These are phyloP conservation scores for Aureobasidium musti DNA, from an alignment of 2,329 filamentous ascomycete species.

Conservation along the genomic window DNA sequence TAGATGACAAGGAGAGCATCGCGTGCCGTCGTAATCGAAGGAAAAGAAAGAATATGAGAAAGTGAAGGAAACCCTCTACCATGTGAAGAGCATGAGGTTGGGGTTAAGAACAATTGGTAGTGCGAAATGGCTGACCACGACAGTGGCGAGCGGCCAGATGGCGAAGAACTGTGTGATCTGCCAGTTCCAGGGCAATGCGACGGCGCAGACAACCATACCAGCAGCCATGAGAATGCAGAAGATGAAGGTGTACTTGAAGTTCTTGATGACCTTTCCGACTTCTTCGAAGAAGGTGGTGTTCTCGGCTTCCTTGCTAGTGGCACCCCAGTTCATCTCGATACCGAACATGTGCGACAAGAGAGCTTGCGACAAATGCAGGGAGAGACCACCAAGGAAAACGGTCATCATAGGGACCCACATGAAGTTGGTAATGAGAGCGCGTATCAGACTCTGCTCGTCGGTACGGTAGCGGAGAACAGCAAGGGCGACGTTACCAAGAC, in stretches of 20 bases:
- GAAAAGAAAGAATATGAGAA: neutral
- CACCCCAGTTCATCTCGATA: constrained; percentile 53
- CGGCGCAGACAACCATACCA: constrained; percentile 53
- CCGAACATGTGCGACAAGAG: constrained; percentile 46
- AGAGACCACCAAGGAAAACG: constrained; percentile 47
- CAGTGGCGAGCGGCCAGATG: constrained; percentile 59
- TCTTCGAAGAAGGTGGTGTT: constrained; percentile 60
- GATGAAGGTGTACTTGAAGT: constrained; percentile 58
- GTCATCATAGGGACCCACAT: constrained; percentile 63
- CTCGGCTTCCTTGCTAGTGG: constrained; percentile 62
- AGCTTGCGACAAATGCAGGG: constrained; percentile 46
- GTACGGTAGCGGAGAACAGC: constrained; percentile 72
- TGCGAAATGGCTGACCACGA: constrained; percentile 58
- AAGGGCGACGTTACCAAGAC: constrained; percentile 70
- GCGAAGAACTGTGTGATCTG: constrained; percentile 60
- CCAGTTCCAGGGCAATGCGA: constrained; percentile 56
- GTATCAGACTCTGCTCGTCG: constrained; percentile 63
- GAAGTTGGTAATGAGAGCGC: constrained; percentile 56
- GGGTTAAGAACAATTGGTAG: constrained; percentile 64
- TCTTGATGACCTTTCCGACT: constrained; percentile 57
- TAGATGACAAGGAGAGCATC: neutral
- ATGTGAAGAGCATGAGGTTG: constrained; percentile 64
- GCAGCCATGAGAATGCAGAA: constrained; percentile 52
- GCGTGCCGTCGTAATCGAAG: neutral
- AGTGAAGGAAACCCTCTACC: constrained; percentile 1